Conservation (phyloP, 2,329 filamentous ascomycete genomes). For the Colletotrichum limetticola region DNA sequence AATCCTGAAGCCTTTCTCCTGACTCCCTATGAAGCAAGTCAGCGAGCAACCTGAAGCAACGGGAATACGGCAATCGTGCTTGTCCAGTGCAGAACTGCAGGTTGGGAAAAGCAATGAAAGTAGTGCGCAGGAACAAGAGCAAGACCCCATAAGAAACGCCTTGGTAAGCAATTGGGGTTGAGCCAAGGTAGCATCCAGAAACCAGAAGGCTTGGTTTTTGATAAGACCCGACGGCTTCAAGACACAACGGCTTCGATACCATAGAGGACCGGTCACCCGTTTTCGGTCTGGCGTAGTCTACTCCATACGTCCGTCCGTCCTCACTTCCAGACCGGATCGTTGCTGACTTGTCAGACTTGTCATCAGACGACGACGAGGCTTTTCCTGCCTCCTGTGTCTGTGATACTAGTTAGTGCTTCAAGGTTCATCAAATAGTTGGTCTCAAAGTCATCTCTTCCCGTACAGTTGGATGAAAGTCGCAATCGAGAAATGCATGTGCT, state of each 20-base stretch:
- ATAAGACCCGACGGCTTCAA: slow-evolving; percentile 12
- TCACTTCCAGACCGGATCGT: neutral
- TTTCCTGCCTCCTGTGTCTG: neutral
- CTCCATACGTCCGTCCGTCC: neutral
- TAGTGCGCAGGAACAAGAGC: neutral
- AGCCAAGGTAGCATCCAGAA: neutral
- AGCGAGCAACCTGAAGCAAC: slow-evolving; percentile 1
- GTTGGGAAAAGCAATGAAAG: slow-evolving; percentile 2
- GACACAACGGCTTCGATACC: slow-evolving; percentile 1
- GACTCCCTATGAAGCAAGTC: neutral
- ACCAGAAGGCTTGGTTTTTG: neutral
- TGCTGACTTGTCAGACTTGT: neutral
- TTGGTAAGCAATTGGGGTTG: neutral
- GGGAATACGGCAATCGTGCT: neutral
- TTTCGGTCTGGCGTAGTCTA: neutral
- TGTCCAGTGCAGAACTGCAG: neutral
- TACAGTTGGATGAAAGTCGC: neutral
- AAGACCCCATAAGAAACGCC: neutral
- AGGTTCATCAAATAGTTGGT: neutral
- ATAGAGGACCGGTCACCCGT: neutral
- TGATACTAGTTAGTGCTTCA: neutral
- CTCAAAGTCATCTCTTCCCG: neutral
- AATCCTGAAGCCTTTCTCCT: neutral
- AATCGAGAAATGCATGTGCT: slow-evolving; percentile 12
- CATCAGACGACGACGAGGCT: neutral